phyloP scores from a whole-genome alignment of 164 flowering plant species.

The Akebia trifoliata region DNA sequence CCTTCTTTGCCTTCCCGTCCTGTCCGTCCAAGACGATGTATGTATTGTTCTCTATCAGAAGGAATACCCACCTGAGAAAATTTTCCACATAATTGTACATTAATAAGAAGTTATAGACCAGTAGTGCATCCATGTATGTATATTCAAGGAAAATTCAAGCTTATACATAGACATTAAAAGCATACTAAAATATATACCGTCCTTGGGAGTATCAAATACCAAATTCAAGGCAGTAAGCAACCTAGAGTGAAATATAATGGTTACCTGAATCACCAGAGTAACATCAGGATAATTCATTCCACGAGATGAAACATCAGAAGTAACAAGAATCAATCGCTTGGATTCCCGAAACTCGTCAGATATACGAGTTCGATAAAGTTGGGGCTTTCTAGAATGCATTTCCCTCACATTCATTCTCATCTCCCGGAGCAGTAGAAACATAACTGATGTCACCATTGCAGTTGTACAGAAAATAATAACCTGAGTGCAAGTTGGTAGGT shows the following conservation, averaged over 20 bases:
- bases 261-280: conserved; percentile 90
- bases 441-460: conserved; percentile 80
- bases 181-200: too few species aligned
- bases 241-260: neutral
- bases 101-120: neutral
- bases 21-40: conserved; percentile 92
- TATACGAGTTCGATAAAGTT: conserved; percentile 58
- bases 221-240: neutral
- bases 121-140: neutral
- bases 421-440: conserved; percentile 63
- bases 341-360: conserved; percentile 83
- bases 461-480: conserved; percentile 88
- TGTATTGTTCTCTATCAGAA: conserved; percentile 74
- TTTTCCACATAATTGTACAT: neutral
- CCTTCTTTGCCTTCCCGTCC: conserved; percentile 95
- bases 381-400: conserved; percentile 87
- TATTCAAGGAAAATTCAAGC: too few species aligned
- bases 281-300: conserved; percentile 96
- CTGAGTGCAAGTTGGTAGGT: conserved; percentile 32
- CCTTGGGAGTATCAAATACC: too few species aligned
- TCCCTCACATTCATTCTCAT: conserved; percentile 85
- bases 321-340: conserved; percentile 62
- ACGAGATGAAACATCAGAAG: conserved; percentile 92
- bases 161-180: too few species aligned
- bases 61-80: conserved; percentile 74